phyloP scores from a whole-genome alignment of 495 filamentous ascomycete species.

The Thozetella sp. region DNA sequence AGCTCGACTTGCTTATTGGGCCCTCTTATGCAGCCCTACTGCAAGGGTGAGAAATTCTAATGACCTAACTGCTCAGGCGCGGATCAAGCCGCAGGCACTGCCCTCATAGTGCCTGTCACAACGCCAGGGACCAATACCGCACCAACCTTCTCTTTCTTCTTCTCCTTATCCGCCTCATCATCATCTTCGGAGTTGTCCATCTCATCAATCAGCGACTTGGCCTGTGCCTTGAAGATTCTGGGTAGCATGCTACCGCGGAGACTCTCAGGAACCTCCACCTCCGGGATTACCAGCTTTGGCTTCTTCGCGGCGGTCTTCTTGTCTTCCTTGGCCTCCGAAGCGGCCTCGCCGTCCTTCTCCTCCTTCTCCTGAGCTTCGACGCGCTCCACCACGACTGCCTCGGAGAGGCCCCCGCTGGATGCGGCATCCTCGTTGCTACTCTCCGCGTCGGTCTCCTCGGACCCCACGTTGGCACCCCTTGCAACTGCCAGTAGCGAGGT shows the following conservation, averaged over 20 bases:
- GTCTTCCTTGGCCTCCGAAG: slow-evolving; percentile 6
- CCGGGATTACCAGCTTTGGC: slow-evolving; percentile 5
- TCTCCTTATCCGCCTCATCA: neutral
- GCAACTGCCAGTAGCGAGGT: slow-evolving; percentile 28
- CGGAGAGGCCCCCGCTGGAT: neutral
- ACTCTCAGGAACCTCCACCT: slow-evolving; percentile 14
- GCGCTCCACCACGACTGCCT: slow-evolving; percentile 5
- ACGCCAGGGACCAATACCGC: neutral
- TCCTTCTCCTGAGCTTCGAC: slow-evolving; percentile 17
- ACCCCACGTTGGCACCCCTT: neutral
- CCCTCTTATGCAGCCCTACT: too few species aligned
- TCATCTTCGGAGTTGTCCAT: slow-evolving; percentile 26
- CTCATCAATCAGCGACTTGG: slow-evolving; percentile 18
- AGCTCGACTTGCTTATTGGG: too few species aligned
- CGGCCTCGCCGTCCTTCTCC: slow-evolving; percentile 12
- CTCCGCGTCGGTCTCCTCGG: slow-evolving; percentile 10
- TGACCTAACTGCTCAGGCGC: too few species aligned
- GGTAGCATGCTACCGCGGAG: slow-evolving; percentile 17
- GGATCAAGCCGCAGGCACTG: too few species aligned
- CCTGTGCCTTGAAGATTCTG: slow-evolving; percentile 24
- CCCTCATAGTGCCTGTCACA: neutral
- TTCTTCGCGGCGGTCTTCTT: slow-evolving; percentile 5
- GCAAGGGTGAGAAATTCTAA: too few species aligned
- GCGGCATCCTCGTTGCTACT: slow-evolving; percentile 6
- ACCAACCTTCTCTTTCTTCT: neutral